Evolutionary conservation across 2,329 filamentous ascomycete species (phyloP), one percentile per base, ranked within the genome.

Genomic region (Biscogniauxia mediterranea): DNA sequence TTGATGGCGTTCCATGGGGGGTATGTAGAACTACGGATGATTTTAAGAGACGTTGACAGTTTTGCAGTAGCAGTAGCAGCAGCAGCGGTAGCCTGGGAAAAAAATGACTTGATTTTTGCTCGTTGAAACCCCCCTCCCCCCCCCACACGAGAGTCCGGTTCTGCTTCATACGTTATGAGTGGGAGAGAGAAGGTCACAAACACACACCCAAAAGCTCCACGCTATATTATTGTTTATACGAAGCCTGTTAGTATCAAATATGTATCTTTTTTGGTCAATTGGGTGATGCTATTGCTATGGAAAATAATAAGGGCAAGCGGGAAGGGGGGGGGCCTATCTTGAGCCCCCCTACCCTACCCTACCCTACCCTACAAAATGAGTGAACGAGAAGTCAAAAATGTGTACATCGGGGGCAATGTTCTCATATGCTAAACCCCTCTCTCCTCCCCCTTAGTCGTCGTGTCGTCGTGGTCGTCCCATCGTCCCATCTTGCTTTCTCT

Each of bases 1-100:
- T 66, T 58, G 63, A 68, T 60, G 71, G 71, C 71, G 71, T 74
- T 73, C 65, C 55, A 66, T 51, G 69, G 67, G 69, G 67, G 59
- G 61, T 68, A 70, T 73, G 70, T 73, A 73, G 66, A 71, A 70
- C 61, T 66, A 61, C 56, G 59, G 58, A 50, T 61, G 57, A 59
- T 64, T 64, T 64, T 66, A 61, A 5, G 60, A 67, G 62, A 57
- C 58, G 62, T 62, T 65, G 60, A 66, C 61, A 53, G 61, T 59
- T 56, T 32, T 59, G 56, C 58, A 64, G 63, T 8, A 8, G 28
- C 23, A 2, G 23, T 23, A 58, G 25, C 19, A 60, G 15, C 52
- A 9, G 26, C 26, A 28, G 26, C 26, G 38, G 13, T 46, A 46
- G 38, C 13, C 38, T n/a, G 5, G 38, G 38, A 11, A 32, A 32